Percentiles rank a stretch among this genome's conserved stretches.
phyloP scores from a whole-genome alignment of 495 filamentous ascomycete genomes.

The Trichoderma gamsii region DNA sequence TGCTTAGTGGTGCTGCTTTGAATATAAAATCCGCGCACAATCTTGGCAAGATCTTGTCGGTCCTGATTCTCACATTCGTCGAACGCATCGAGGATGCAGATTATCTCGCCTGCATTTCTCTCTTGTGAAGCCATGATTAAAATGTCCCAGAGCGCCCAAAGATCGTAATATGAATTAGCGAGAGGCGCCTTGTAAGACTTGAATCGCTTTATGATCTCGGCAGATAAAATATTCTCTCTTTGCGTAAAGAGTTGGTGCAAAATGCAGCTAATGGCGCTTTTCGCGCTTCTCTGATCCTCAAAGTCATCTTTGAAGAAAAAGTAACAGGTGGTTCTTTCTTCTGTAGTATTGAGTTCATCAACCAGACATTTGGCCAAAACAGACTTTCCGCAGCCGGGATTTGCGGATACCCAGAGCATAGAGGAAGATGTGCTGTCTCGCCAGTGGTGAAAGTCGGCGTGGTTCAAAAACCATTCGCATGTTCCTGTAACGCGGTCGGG shows the following conservation, averaged over 20 bases:
- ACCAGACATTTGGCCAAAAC: slow-evolving; percentile 37
- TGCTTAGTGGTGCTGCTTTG: not conserved
- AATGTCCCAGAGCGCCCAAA: slow-evolving; percentile 31
- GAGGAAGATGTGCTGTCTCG: not conserved
- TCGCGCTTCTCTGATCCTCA: slow-evolving; percentile 20
- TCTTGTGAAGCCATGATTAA: slow-evolving; percentile 29
- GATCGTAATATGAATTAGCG: not conserved
- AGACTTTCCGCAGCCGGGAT: slow-evolving; percentile 47
- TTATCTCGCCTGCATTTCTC: slow-evolving; percentile 30
- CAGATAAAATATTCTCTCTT: slow-evolving; percentile 14
- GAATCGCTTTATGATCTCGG: slow-evolving; percentile 12
- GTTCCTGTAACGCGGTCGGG: not conserved
- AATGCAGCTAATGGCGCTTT: slow-evolving; percentile 28
- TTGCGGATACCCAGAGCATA: slow-evolving; percentile 23
- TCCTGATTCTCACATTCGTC: slow-evolving; percentile 14
- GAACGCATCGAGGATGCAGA: slow-evolving; percentile 40
- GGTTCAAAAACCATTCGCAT: not conserved
- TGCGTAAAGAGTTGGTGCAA: slow-evolving; percentile 29
- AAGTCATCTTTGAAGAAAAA: slow-evolving; percentile 30
- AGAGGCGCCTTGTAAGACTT: not conserved
- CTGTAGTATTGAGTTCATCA: slow-evolving; percentile 21
- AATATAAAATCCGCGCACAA: not conserved
- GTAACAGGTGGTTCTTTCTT: slow-evolving; percentile 24
- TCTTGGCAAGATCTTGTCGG: not conserved
- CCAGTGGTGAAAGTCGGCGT: not conserved